These are phyloP conservation scores for Colletotrichum higginsianum DNA, from an alignment of 2,329 filamentous ascomycete species.

Conservation along the genomic window DNA sequence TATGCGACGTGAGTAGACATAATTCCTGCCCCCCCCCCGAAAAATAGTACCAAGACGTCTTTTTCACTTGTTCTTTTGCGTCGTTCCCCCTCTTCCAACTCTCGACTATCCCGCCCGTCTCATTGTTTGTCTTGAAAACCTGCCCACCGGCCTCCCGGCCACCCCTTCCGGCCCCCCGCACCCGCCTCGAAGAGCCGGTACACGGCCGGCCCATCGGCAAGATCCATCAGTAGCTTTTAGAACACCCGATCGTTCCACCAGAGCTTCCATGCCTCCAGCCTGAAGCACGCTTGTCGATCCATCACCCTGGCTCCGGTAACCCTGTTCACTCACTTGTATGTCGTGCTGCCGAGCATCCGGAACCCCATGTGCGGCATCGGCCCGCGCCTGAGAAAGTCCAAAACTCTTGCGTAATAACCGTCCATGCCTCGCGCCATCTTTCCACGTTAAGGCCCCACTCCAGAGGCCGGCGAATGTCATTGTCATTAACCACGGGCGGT, in stretches of 20 bases:
- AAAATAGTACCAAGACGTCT: background rate
- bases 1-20: background rate
- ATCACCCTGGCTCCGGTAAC: conserved; percentile 59
- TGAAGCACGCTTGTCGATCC: conserved; percentile 56
- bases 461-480: conserved; percentile 51
- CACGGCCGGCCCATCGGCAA: conserved; percentile 55
- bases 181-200: conserved; percentile 60
- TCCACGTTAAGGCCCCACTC: conserved; percentile 46
- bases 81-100: conserved; percentile 24
- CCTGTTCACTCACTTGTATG: conserved; percentile 56
- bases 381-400: conserved; percentile 45
- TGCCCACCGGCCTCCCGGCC: conserved; percentile 54
- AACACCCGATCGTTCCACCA: conserved; percentile 59
- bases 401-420: conserved; percentile 46
- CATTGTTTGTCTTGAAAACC: conserved; percentile 49
- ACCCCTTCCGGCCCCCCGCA: conserved; percentile 54
- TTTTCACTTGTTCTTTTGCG: background rate
- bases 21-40: too few relatives aligned
- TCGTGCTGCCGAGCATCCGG: conserved; percentile 43
- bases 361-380: conserved; percentile 48
- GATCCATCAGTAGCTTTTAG: conserved; percentile 58
- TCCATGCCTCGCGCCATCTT: conserved; percentile 50
- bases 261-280: conserved; percentile 58
- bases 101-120: conserved; percentile 41
- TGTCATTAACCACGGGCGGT: conserved; percentile 49